phyloP scores from a whole-genome alignment of 306 rosid species.

The Cucumis hystrix region DNA sequence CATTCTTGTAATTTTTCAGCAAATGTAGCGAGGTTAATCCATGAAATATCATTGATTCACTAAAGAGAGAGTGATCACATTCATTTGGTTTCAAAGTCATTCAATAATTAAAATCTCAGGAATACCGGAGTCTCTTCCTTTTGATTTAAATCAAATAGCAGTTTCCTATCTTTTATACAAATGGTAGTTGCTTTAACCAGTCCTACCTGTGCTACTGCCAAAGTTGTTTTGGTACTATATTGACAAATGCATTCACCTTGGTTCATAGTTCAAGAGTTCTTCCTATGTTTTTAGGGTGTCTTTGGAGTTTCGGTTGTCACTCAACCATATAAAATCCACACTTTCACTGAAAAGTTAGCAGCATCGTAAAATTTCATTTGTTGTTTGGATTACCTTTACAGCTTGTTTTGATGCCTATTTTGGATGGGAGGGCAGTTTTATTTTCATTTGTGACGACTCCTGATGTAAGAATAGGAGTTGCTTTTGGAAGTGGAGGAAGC shows the following conservation, averaged over 20 bases:
- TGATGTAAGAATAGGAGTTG: conserved; percentile 87
- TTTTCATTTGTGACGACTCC: conserved; percentile 77
- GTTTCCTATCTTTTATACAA: background rate
- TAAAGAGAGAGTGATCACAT: background rate
- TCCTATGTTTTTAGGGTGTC: background rate
- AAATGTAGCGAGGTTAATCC: background rate
- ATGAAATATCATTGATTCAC: background rate
- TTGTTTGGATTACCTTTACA: conserved; percentile 26
- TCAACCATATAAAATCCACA: conserved; percentile 1
- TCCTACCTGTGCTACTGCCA: background rate
- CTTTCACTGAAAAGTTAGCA: background rate
- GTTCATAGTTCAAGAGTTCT: background rate
- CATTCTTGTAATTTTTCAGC: background rate
- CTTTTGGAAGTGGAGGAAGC: conserved; percentile 97
- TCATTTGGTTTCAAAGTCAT: background rate
- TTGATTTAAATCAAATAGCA: background rate
- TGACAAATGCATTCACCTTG: background rate
- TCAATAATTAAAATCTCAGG: background rate
- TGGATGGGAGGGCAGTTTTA: conserved; percentile 68
- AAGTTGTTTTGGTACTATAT: background rate
- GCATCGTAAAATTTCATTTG: background rate
- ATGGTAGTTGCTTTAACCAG: background rate
- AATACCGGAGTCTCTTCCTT: background rate
- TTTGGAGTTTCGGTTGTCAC: background rate
- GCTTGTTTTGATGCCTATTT: conserved; percentile 67